These are phyloP conservation scores for Aurantiochytrium sp. DNA, from an alignment of 108 stramenopile genomes.

Conservation along the genomic window DNA sequence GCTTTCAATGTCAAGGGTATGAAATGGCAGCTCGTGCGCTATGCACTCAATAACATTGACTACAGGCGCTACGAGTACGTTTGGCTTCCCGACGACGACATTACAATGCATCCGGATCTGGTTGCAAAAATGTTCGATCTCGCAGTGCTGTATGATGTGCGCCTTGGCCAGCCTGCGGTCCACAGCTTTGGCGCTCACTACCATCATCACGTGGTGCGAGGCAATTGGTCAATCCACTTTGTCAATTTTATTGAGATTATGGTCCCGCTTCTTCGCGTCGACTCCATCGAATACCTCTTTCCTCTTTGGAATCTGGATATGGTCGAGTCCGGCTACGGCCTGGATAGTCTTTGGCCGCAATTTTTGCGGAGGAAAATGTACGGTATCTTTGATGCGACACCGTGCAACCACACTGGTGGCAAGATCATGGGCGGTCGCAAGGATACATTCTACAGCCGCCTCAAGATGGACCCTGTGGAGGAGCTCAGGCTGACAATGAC, in stretches of 20 bases:
- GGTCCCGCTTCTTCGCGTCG: neutral
- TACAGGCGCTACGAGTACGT: neutral
- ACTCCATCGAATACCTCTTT: neutral
- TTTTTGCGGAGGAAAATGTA: neutral
- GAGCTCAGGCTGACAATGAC: neutral
- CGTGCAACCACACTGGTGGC: neutral
- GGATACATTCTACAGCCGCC: neutral
- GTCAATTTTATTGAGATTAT: neutral
- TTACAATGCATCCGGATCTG: neutral
- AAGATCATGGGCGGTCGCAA: neutral
- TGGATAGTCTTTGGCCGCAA: neutral
- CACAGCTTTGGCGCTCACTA: neutral
- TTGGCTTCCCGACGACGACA: conserved; percentile 3
- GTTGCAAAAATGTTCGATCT: neutral
- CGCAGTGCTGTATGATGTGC: neutral
- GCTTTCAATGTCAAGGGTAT: neutral
- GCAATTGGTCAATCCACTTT: neutral
- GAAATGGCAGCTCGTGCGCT: conserved; percentile 8
- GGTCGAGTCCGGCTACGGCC: neutral
- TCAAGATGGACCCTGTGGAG: neutral
- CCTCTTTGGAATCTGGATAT: neutral
- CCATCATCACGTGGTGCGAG: neutral
- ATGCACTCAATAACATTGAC: neutral
- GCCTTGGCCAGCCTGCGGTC: neutral
- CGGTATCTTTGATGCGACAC: neutral